Evolutionary conservation across 202 grass and related monocot genomes (phyloP).

Genomic region (Tripidium arundinaceum): DNA sequence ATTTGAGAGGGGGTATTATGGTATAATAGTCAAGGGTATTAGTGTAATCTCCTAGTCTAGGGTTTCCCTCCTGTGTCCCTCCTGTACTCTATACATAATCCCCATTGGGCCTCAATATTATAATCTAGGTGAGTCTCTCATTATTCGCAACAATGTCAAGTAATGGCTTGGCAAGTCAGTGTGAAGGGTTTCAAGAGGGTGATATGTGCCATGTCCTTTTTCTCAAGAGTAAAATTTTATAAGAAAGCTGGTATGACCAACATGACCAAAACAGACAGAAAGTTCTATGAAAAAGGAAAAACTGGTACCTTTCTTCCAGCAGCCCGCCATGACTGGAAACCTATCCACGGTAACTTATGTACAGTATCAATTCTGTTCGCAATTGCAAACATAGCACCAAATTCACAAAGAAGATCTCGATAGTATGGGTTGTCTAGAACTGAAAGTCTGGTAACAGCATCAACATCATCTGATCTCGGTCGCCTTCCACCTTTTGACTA

Average conservation of each 20-base stretch:
- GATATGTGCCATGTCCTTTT: background rate
- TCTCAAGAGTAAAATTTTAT: constrained; percentile 6
- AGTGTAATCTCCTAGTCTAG: background rate
- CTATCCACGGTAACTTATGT: constrained; percentile 98
- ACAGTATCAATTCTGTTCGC: constrained; percentile 81
- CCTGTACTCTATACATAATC: background rate
- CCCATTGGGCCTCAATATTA: background rate
- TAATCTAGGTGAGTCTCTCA: background rate
- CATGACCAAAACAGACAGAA: constrained; percentile 22
- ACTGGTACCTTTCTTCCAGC: constrained; percentile 67
- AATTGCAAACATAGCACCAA: constrained; percentile 84
- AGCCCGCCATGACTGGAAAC: constrained; percentile 96
- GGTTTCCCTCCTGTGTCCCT: background rate
- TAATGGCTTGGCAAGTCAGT: background rate
- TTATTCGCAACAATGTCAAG: background rate
- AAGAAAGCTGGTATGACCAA: constrained; percentile 8
- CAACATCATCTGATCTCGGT: constrained; percentile 78
- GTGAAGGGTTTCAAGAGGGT: background rate
- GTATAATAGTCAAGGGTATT: background rate
- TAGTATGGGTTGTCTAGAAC: constrained; percentile 72
- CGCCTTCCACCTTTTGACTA: constrained; percentile 84
- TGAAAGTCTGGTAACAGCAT: constrained; percentile 77
- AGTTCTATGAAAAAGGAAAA: constrained; percentile 23
- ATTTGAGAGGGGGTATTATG: background rate
- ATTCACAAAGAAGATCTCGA: constrained; percentile 79